Evolutionary conservation across 345 rosid species (phyloP), one percentile per base, ranked within the genome.

Genomic region (Citrus mangshanensis): DNA sequence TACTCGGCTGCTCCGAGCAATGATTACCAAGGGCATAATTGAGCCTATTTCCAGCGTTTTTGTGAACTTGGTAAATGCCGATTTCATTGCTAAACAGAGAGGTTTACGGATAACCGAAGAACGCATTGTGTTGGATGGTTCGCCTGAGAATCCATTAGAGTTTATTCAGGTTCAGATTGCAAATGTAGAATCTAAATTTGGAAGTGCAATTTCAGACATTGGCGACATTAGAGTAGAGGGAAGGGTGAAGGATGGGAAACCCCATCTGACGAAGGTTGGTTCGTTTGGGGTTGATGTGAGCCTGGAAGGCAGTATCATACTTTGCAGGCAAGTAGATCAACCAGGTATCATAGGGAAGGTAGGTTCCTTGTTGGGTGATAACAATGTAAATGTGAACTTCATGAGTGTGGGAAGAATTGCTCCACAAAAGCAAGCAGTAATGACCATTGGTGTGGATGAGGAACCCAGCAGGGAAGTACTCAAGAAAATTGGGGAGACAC

Each of bases 391-490:
- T 70, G 89, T 92, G n/a, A 89, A 84, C 56, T 91, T 89, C 83
- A 87, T 90, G 92, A 90, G 94, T 64, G 97, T 90, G 1, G 86
- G 89, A 54, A 78, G 94, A 72, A 88, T 81, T 7, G 91, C 91
- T 73, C 88, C 80, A 0, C 72, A 88, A 32, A 84, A 88, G 83
- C 95, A 90, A 80, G 93, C 97, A 1, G 87, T 91, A 62, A 90
- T 91, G 94, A 87, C 95, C 0, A 91, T 89, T 42, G 97, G 94
- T 25, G 89, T 91, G 67, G 97, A 91, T 70, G 94, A 91, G 60
- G 88, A 88, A 74, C 94, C 95, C 38, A 80, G 81, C 80, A 82
- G 73, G 74, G 88, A 85, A 58, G 81, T 85, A 25, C 86, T 88
- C 16, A 83, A 70, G 83, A 87, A 82, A 81, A 88, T 90, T 27